Conservation (phyloP, 2,329 filamentous ascomycete genomes). For the Chaetomiaceae sp. region DNA sequence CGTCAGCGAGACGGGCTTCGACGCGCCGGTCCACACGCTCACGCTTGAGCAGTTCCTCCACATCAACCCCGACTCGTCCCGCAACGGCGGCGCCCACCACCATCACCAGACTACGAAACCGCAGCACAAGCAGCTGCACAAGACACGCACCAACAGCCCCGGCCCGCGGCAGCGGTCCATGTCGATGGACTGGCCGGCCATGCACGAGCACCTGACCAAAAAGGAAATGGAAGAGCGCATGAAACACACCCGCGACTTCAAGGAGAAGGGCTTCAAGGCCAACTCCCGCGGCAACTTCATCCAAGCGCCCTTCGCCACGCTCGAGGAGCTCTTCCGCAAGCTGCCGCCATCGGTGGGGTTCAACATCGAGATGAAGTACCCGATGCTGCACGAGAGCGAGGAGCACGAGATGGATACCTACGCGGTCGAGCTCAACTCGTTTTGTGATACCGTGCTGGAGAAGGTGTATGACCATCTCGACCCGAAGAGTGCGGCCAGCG, state of each 20-base stretch:
- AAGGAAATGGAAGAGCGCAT: slow-evolving; percentile 68
- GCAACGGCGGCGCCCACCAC: slow-evolving; percentile 34
- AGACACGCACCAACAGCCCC: slow-evolving; percentile 30
- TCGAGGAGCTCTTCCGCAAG: slow-evolving; percentile 87
- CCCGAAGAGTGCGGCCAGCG: slow-evolving; percentile 38
- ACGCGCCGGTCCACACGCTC: slow-evolving; percentile 91
- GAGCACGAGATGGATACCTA: slow-evolving; percentile 97
- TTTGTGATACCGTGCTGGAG: slow-evolving; percentile 85
- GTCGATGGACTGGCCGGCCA: slow-evolving; percentile 45
- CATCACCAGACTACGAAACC: slow-evolving; percentile 21
- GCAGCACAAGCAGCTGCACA: slow-evolving; percentile 29
- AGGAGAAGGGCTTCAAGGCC: slow-evolving; percentile 90
- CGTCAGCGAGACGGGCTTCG: slow-evolving; percentile 94
- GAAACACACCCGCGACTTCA: slow-evolving; percentile 96
- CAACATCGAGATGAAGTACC: slow-evolving; percentile 99
- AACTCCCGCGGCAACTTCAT: slow-evolving; percentile 94
- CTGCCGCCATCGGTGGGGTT: slow-evolving; percentile 82
- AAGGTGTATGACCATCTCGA: slow-evolving; percentile 71
- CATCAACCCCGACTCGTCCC: slow-evolving; percentile 59
- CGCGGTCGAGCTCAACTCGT: slow-evolving; percentile 91
- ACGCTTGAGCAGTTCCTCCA: slow-evolving; percentile 95
- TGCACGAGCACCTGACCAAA: slow-evolving; percentile 29
- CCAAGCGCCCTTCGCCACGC: slow-evolving; percentile 89
- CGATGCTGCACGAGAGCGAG: slow-evolving; percentile 93
- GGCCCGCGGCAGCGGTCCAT: slow-evolving; percentile 45